phyloP scores from a whole-genome alignment of 73 alveolate genomes.

The Blepharisma stoltei region DNA sequence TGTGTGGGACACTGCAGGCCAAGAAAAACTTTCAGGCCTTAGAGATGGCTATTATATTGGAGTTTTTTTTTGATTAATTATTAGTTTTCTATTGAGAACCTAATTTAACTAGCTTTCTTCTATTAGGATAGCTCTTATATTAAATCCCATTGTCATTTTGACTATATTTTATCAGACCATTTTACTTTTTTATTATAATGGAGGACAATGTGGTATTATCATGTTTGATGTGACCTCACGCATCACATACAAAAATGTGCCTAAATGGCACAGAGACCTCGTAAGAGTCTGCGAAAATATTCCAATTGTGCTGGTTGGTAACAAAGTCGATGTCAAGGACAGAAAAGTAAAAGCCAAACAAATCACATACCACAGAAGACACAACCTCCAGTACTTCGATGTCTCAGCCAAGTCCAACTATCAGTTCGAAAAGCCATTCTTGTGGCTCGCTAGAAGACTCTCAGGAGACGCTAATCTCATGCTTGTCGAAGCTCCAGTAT shows the following conservation, averaged over 20 bases:
- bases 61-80: too few species aligned
- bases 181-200: conserved; percentile 79
- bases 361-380: conserved; percentile 97
- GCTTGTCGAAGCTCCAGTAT: conserved; percentile 80
- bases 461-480: conserved; percentile 75
- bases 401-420: conserved; percentile 98
- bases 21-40: conserved; percentile 84
- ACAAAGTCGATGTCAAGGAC: conserved; percentile 98
- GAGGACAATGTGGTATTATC: conserved; percentile 91
- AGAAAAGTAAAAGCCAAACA: conserved; percentile 97
- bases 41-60: conserved; percentile 91
- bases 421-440: conserved; percentile 99
- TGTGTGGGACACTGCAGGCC: conserved; percentile 95
- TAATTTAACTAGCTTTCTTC: too few species aligned
- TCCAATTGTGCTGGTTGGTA: conserved; percentile 88
- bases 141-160: too few species aligned
- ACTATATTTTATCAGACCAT: too few species aligned
- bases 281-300: conserved; percentile 84
- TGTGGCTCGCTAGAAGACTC: conserved; percentile 97
- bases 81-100: too few species aligned
- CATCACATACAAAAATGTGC: conserved; percentile 95
- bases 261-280: conserved; percentile 96
- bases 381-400: conserved; percentile 97
- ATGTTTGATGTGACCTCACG: conserved; percentile 99
- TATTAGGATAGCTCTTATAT: too few species aligned